Evolutionary conservation across 2,329 filamentous ascomycete genomes (phyloP), one percentile per base, ranked within the genome.

Genomic region (Aotearoamyces nothofagi): DNA sequence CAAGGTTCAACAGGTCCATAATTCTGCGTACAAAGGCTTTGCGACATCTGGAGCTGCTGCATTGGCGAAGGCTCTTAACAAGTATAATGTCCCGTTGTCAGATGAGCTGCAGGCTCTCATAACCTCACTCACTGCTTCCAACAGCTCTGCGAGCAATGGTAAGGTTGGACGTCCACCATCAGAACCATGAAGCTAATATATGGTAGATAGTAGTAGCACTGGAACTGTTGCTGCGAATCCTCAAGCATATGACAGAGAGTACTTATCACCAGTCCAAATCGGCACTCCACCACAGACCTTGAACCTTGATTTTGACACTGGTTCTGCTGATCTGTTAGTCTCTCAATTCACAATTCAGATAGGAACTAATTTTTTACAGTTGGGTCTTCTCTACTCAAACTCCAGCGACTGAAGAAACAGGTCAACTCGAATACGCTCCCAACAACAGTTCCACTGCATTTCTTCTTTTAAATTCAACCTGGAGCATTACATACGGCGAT

Each of bases 401-500:
- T 16, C 40, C 45, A n/a, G 31, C 43, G 2, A 33, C 37, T 9
- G 39, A 42, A 11, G 40, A 44, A 20, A 23, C 33, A 5, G 48
- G 48, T 17, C 51, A 54, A 33, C 41, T 37, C 9, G 36, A 42
- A 29, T 54, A 39, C 33, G 34, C 50, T 22, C 29, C 46, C 19
- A 29, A 34, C 5, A 46, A 49, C 27, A 52, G 49, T 2, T 35
- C 32, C 5, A 42, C 38, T 11, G 49, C 46, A 33, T 34, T 42
- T 23, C 27, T 42, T 11, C 30, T 51, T 12, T 13, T 34, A 9
- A 49, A 49, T 12, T 39, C 44, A n/a, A 38, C 46, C 8, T 54
- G 42, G 37, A 36, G 37, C 8, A 52, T 53, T 35, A 42, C 43
- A 4, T 54, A 54, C 26, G 50, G 47, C 22, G 55, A 58, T 53